Evolutionary conservation across 768 basidiomycete species (phyloP).

Genomic region (Inosperma sp.): DNA sequence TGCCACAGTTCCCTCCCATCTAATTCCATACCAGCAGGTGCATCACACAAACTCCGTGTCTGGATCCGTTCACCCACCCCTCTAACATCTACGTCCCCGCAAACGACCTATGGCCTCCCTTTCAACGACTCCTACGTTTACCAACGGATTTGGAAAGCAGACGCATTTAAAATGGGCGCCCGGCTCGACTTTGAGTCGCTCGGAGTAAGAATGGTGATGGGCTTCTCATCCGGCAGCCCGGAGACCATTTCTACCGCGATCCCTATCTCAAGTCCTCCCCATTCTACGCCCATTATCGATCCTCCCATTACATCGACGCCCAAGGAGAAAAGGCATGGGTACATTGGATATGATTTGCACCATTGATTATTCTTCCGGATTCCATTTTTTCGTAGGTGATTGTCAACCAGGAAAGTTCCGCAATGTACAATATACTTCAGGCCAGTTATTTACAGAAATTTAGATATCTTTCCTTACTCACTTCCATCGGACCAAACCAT

Average conservation of each 20-base stretch:
- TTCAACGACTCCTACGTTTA: constrained; percentile 51
- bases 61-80: constrained; percentile 53
- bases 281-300: not conserved
- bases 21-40: constrained; percentile 48
- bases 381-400: too few relatives aligned
- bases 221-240: constrained; percentile 35
- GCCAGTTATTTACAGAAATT: too few relatives aligned
- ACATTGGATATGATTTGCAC: constrained; percentile 1
- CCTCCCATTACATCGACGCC: not conserved
- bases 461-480: too few relatives aligned
- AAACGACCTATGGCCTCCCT: constrained; percentile 31
- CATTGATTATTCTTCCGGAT: too few relatives aligned
- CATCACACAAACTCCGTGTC: constrained; percentile 58
- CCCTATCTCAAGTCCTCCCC: constrained; percentile 15
- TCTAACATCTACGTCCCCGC: constrained; percentile 25
- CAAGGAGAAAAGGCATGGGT: constrained; percentile 5
- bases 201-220: constrained; percentile 49
- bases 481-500: too few relatives aligned
- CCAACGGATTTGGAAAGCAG: constrained; percentile 63
- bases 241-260: constrained; percentile 32
- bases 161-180: constrained; percentile 57
- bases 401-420: too few relatives aligned
- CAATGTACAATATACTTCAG: too few relatives aligned
- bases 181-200: constrained; percentile 51
- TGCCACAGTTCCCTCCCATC: constrained; percentile 48